Percentiles rank a stretch among this genome's conserved stretches.
Conservation (phyloP, 768 basidiomycete species). For the Russula griseocarnosa region DNA sequence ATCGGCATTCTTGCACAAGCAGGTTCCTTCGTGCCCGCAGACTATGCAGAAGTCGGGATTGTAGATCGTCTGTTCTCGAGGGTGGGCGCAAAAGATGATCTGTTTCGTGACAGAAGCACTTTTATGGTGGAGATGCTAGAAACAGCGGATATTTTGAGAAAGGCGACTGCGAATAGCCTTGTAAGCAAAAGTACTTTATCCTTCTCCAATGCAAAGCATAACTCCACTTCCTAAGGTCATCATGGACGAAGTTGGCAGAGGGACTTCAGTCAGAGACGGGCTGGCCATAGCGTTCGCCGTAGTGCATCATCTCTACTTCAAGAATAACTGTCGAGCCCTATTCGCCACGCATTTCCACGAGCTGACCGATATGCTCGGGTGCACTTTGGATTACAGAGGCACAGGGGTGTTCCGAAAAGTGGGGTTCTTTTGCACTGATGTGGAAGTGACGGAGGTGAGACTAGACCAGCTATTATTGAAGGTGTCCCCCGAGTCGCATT, state of each 20-base stretch:
- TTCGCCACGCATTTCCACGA: constrained; percentile 99
- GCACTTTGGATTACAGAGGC: constrained; percentile 43
- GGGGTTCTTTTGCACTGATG: constrained; percentile 85
- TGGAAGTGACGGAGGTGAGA: constrained; percentile 72
- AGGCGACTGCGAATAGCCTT: constrained; percentile 78
- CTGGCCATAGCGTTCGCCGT: constrained; percentile 91
- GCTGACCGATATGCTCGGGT: constrained; percentile 77
- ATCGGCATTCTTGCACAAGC: constrained; percentile 87
- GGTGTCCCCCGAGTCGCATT: neutral
- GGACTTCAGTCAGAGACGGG: constrained; percentile 89
- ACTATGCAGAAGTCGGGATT: constrained; percentile 71
- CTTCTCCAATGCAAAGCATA: neutral
- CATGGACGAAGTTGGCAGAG: constrained; percentile 99
- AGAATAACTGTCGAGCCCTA: constrained; percentile 74
- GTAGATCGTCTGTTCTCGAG: constrained; percentile 93
- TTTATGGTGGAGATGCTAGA: constrained; percentile 99
- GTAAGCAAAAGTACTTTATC: constrained; percentile 42
- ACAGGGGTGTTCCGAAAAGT: constrained; percentile 54
- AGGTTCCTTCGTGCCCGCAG: constrained; percentile 92
- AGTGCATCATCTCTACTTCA: constrained; percentile 70
- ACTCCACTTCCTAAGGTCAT: constrained; percentile 61
- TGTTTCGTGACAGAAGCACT: constrained; percentile 89
- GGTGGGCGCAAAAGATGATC: constrained; percentile 90
- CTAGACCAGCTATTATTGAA: neutral
- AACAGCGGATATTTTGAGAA: constrained; percentile 82